Evolutionary conservation across 2,329 filamentous ascomycete species (phyloP).

Genomic region (Conoideocrella luteorostrata): DNA sequence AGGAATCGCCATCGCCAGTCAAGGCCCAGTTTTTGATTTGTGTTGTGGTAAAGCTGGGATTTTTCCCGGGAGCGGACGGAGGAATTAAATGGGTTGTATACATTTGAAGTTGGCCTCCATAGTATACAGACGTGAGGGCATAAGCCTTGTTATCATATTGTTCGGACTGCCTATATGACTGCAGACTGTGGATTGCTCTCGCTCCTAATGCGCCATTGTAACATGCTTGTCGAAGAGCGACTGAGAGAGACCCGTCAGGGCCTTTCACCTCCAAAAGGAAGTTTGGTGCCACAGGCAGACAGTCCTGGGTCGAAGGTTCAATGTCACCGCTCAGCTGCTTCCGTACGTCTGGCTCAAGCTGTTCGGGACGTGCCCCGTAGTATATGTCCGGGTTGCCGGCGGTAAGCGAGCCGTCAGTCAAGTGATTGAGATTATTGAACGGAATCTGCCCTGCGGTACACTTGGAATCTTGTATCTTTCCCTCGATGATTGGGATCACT

Average conservation of each 20-base stretch:
- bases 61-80: slow-evolving; percentile 9
- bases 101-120: slow-evolving; percentile 25
- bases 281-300: slow-evolving; percentile 29
- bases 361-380: slow-evolving; percentile 23
- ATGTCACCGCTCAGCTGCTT: slow-evolving; percentile 20
- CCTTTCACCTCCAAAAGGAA: slow-evolving; percentile 33
- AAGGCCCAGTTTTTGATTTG: slow-evolving; percentile 22
- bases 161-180: slow-evolving; percentile 23
- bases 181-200: slow-evolving; percentile 27
- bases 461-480: slow-evolving; percentile 15
- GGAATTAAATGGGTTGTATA: slow-evolving; percentile 24
- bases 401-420: slow-evolving; percentile 28
- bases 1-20: slow-evolving; percentile 21
- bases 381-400: slow-evolving; percentile 27
- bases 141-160: slow-evolving; percentile 29
- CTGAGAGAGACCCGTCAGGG: slow-evolving; percentile 19
- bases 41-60: slow-evolving; percentile 30
- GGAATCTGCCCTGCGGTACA: slow-evolving; percentile 19
- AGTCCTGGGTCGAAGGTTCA: slow-evolving; percentile 24
- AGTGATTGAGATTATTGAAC: slow-evolving; percentile 28
- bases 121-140: slow-evolving; percentile 29
- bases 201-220: slow-evolving; percentile 30
- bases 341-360: slow-evolving; percentile 20
- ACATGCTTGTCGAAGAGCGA: slow-evolving; percentile 24
- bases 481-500: slow-evolving; percentile 27